These are phyloP conservation scores for Eucalyptus pauciflora DNA, from an alignment of 345 rosid genomes.

Conservation along the genomic window DNA sequence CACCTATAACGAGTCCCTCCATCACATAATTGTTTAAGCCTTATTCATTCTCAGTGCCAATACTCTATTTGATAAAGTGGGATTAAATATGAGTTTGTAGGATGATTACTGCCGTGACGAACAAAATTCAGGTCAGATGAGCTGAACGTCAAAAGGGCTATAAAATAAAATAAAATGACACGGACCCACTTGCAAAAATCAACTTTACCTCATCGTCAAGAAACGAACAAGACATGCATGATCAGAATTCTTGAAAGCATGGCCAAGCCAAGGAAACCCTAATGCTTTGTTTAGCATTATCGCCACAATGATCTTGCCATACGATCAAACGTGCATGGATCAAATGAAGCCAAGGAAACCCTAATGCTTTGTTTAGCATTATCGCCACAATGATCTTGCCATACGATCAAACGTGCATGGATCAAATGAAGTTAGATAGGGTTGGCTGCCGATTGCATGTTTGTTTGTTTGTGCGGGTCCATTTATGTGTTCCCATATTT, in stretches of 20 bases:
- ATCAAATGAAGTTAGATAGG: not conserved
- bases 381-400: not conserved
- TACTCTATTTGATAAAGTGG: not conserved
- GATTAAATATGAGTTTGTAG: not conserved
- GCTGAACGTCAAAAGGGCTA: not conserved
- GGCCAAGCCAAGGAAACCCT: not conserved
- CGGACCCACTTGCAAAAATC: not conserved
- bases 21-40: not conserved
- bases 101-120: not conserved
- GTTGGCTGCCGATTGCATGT: not conserved
- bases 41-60: not conserved
- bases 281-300: not conserved
- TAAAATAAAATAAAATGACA: not conserved
- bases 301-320: not conserved
- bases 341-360: not conserved
- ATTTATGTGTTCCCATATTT: not conserved
- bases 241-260: not conserved
- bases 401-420: not conserved
- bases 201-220: not conserved
- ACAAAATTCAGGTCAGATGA: not conserved
- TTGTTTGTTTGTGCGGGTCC: not conserved
- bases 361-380: not conserved
- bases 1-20: not conserved
- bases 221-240: not conserved
- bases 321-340: not conserved